phyloP scores from a whole-genome alignment of 306 rosid species.

The Trichosanthes cucumerina region DNA sequence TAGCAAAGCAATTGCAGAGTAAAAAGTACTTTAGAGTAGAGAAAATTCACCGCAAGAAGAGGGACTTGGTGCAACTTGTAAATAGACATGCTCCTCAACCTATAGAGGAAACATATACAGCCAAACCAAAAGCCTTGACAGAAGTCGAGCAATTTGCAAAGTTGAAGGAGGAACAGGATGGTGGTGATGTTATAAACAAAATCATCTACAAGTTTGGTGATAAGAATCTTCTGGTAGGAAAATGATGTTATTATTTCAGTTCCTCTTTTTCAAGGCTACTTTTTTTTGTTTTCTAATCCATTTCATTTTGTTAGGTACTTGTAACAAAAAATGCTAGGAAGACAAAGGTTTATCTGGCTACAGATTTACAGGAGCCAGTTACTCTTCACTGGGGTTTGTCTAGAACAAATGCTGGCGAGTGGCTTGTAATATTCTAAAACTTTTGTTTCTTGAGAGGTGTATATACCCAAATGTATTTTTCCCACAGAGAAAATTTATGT shows the following conservation, averaged over 20 bases:
- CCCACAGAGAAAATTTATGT: constrained; percentile 5
- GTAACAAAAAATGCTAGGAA: constrained; percentile 57
- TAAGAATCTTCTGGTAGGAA: constrained; percentile 64
- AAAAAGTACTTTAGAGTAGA: constrained; percentile 35
- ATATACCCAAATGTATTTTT: constrained; percentile 11
- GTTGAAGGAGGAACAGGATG: constrained; percentile 59
- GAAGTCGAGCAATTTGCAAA: constrained; percentile 44
- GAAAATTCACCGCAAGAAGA: constrained; percentile 60
- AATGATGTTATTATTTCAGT: constrained; percentile 13
- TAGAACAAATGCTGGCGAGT: constrained; percentile 57
- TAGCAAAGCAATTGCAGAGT: constrained; percentile 48
- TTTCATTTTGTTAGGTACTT: constrained; percentile 47
- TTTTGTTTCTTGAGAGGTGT: constrained; percentile 16
- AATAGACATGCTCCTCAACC: constrained; percentile 38
- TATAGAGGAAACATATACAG: constrained; percentile 25
- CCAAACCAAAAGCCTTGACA: constrained; percentile 45
- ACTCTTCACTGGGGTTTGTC: constrained; percentile 94
- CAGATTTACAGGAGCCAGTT: constrained; percentile 51
- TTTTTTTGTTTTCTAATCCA: constrained; percentile 3
- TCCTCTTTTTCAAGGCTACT: background rate
- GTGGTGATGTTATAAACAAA: constrained; percentile 40
- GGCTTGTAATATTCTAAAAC: constrained; percentile 59
- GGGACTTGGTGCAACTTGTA: constrained; percentile 66
- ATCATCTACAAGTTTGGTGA: constrained; percentile 39
- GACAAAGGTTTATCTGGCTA: constrained; percentile 67